Evolutionary conservation across 78 protist species (phyloP), one percentile per base, ranked within the genome.

Genomic region (Tieghemostelium lacteum): DNA sequence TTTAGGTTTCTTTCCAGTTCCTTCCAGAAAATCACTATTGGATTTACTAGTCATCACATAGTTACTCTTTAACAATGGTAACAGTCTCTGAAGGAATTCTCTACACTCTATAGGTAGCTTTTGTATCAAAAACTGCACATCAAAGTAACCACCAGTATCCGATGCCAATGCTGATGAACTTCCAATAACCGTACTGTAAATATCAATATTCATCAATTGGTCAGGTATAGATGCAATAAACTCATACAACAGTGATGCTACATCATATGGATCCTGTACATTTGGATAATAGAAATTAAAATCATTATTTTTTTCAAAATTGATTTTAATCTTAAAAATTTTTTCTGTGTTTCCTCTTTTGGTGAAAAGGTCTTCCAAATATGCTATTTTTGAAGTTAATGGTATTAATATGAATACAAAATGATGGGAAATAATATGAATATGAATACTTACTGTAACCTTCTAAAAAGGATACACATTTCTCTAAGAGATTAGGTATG

Each of bases 131-230:
- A 39, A 83, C 31, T 83, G 91, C 19, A 83, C 69, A 60, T 83
- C 91, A 72, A 73, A 83, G 58, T 60, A 69, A 22, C 91, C 91
- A 45, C 91, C 91, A 69, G 58, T 63, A 31, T 58, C 45, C 12
- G 91, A 69, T 29, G 52, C 65, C 16, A 69, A 76, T 83, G n/a
- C 22, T n/a, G 4, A 14, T 22, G 2, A 7, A 22, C 2, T 34
- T 4, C 37, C 10, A 39, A 62, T 58, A 37, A 58, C 34, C 26
- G 49, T 42, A 5, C 39, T 28, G 12, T 33, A 12, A 24, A 57
- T 58, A 73, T 26, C 39, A 39, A 2, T 36, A 57, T 58, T 14
- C 6, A 34, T 69, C 20, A 83, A 83, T 69, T 69, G 77, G 28
- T 66, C 78, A 6, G 91, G 91, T 42, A 83, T 22, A 31, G 91